Evolutionary conservation across 768 basidiomycete genomes (phyloP).

Genomic region (Omphalotus guepiniiformis): DNA sequence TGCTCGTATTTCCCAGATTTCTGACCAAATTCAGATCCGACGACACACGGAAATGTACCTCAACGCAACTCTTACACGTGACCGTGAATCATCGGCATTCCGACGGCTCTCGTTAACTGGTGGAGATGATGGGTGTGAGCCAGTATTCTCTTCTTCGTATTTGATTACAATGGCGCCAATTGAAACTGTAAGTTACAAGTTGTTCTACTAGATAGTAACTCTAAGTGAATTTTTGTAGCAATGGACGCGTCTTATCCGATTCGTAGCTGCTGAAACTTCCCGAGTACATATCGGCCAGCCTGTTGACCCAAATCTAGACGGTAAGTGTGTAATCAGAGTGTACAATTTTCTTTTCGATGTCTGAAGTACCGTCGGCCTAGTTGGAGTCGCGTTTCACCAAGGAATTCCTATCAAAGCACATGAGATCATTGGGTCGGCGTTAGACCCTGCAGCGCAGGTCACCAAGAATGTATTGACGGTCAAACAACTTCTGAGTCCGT

Average conservation of each 20-base stretch:
- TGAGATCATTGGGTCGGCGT: constrained; percentile 67
- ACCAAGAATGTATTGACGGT: constrained; percentile 65
- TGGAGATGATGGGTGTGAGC: too few species aligned
- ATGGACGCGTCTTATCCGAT: constrained; percentile 83
- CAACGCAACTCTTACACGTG: too few species aligned
- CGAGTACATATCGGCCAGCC: constrained; percentile 78
- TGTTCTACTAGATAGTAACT: background rate
- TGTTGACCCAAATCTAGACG: constrained; percentile 60
- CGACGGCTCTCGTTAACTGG: too few species aligned
- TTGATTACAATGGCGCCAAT: constrained; percentile 50
- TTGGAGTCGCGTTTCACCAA: constrained; percentile 53
- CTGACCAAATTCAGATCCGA: too few species aligned
- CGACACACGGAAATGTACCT: too few species aligned
- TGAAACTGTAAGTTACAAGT: constrained; percentile 40
- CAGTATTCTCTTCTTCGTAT: too few species aligned
- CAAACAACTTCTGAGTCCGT: constrained; percentile 62
- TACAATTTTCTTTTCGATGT: background rate
- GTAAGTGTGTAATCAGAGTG: too few species aligned
- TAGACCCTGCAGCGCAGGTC: constrained; percentile 64
- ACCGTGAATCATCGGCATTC: too few species aligned
- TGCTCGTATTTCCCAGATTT: too few species aligned
- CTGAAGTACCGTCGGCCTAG: constrained; percentile 35
- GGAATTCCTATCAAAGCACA: constrained; percentile 57
- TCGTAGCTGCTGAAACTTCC: constrained; percentile 71
- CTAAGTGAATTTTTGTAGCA: constrained; percentile 33